Evolutionary conservation across 805 yeast species (phyloP), one percentile per base, ranked within the genome.

Genomic region (Suhomyces sp.): DNA sequence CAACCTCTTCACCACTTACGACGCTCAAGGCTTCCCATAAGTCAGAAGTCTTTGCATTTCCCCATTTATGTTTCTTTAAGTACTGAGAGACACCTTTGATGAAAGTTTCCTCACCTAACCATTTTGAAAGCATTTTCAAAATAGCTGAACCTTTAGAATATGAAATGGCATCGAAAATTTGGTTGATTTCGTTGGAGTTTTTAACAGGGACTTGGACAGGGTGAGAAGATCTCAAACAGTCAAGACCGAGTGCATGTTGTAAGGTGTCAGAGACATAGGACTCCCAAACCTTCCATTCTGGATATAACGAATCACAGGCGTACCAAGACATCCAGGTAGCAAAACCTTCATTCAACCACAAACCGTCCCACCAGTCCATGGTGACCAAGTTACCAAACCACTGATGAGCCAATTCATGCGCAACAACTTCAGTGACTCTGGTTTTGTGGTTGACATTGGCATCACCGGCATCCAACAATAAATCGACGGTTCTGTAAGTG

Each of bases 311-410:
- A 71, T 88, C 85, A 68, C 90, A 85, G 8, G 92, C 87, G 65
- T 82, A 86, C 91, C 93, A 88, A 4, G 93, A 88, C 87, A 87
- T 87, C 90, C 93, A 88, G 50, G 96, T 88, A 47, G 96, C 96
- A 61, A 88, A 89, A 46, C 94, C 93, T 74, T 88, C 96, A 67
- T 88, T 88, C 62, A 88, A 80, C 93, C 94, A 88, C 63, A 88
- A 79, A 59, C 90, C 93, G 70, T 87, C 90, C 96, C 96, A 88
- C 86, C 90, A 88, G 65, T 88, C 92, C 96, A 88, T 88, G 51
- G 96, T 88, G 55, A 88, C 96, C 71, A 88, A 78, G 70, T 88
- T 86, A 66, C 96, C 96, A 63, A 88, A 88, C 96, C 96, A 88
- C 75, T 88, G 96, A 70, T 88, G 96, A 48, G 96, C 94, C 73